A percentile compares a stretch with the other conserved stretches of the same genome.
Evolutionary conservation across 495 filamentous ascomycete species (phyloP).

Genomic region (Neurospora sp.): DNA sequence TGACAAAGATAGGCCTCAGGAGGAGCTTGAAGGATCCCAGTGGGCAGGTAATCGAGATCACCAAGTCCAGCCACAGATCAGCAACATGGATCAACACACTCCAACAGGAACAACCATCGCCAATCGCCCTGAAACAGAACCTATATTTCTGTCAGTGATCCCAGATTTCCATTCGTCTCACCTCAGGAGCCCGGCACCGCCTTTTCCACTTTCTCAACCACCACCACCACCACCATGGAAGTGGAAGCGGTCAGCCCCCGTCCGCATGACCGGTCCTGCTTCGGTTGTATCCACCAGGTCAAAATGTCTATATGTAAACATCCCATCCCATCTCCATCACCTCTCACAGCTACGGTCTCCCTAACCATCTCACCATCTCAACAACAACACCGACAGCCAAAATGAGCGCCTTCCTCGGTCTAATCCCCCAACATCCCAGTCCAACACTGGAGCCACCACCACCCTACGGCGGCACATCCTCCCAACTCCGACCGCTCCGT

Average conservation of each 20-base stretch:
- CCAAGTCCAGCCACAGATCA: background rate
- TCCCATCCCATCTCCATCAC: background rate
- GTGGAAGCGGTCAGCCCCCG: background rate
- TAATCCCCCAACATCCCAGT: conserved; percentile 5
- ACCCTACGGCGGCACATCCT: conserved; percentile 4
- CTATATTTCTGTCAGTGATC: background rate
- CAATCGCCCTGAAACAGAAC: background rate
- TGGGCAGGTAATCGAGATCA: background rate
- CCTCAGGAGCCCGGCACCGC: background rate
- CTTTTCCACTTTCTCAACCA: background rate
- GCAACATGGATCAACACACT: background rate
- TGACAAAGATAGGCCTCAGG: background rate
- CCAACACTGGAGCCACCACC: background rate
- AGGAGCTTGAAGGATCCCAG: no score
- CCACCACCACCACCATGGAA: background rate
- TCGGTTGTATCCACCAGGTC: background rate
- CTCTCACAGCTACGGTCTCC: background rate
- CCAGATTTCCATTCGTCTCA: background rate
- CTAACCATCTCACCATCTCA: background rate
- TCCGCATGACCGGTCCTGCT: background rate
- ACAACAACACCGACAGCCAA: background rate
- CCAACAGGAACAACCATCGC: background rate
- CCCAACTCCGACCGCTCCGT: conserved; percentile 13
- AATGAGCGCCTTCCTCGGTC: conserved; percentile 17
- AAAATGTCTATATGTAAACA: background rate